Conservation (phyloP, 108 stramenopile species). For the Nitzschia putrida region DNA sequence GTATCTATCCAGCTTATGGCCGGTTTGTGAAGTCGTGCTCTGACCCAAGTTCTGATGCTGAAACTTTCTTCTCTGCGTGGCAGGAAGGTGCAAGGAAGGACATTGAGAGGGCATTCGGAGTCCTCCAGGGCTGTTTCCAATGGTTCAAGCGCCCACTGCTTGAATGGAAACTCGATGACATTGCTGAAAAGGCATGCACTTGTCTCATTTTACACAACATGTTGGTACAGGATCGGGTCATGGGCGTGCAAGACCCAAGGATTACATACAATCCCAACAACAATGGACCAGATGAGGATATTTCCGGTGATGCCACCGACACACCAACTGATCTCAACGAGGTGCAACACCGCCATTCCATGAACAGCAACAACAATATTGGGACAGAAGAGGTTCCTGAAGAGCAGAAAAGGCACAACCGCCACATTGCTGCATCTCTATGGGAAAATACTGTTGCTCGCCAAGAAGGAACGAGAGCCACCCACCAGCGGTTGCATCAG, state of each 20-base stretch:
- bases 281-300: too few species aligned
- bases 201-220: conserved; percentile 30
- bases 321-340: too few species aligned
- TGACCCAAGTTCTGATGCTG: conserved; percentile 5
- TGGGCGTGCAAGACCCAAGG: conserved; percentile 14
- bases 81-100: conserved; percentile 27
- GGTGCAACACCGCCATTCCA: too few species aligned
- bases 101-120: conserved; percentile 36
- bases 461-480: too few species aligned
- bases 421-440: too few species aligned
- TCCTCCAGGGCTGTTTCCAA: conserved; percentile 12
- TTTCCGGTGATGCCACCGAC: too few species aligned
- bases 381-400: too few species aligned
- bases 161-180: not conserved
- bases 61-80: conserved; percentile 21
- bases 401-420: too few species aligned
- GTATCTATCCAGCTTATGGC: conserved; percentile 32
- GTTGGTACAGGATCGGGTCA: conserved; percentile 23
- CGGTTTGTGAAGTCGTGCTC: conserved; percentile 21
- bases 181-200: not conserved
- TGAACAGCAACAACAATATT: too few species aligned
- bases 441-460: too few species aligned
- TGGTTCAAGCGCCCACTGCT: conserved; percentile 8
- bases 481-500: too few species aligned
- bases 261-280: conserved; percentile 15